Evolutionary conservation across 1,284 basidiomycete species (phyloP).

Genomic region (Moesziomyces sp.): DNA sequence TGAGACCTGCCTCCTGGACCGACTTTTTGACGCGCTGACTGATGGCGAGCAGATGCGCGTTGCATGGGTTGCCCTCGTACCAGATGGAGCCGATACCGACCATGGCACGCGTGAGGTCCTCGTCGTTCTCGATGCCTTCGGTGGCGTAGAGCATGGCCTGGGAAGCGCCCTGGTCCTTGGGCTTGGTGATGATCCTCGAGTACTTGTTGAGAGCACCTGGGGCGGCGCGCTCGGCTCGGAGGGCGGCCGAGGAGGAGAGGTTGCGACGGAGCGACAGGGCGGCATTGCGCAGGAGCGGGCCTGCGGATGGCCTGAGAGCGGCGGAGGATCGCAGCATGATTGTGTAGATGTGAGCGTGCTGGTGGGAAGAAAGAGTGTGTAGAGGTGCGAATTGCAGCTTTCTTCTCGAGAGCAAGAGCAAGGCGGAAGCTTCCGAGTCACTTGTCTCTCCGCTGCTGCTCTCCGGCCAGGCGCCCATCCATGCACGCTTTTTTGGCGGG

Average conservation of each 20-base stretch:
- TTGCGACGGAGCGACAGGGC: conserved; percentile 21
- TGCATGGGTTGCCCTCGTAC: conserved; percentile 68
- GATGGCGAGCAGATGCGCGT: conserved; percentile 64
- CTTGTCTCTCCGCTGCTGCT: neutral
- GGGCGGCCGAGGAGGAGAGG: conserved; percentile 23
- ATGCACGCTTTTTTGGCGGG: conserved; percentile 1
- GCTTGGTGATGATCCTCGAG: conserved; percentile 62
- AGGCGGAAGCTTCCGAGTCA: conserved; percentile 23
- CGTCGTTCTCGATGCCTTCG: conserved; percentile 59
- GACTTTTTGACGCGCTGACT: conserved; percentile 62
- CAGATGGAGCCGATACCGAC: conserved; percentile 65
- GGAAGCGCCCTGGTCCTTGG: conserved; percentile 66
- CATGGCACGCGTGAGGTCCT: conserved; percentile 65
- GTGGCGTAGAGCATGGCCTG: conserved; percentile 68
- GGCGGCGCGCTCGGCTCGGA: conserved; percentile 38
- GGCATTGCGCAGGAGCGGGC: conserved; percentile 22
- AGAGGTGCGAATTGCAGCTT: neutral
- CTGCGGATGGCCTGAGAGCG: conserved; percentile 20
- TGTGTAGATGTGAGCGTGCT: conserved; percentile 1
- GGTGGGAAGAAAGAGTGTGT: conserved; percentile 2
- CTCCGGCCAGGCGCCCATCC: too few species aligned
- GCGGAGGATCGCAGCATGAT: conserved; percentile 27
- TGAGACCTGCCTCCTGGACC: conserved; percentile 61
- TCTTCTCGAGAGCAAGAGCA: conserved; percentile 1
- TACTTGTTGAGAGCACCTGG: conserved; percentile 63